A percentile compares a stretch with the other conserved stretches of the same genome.
phyloP scores from a whole-genome alignment of 768 basidiomycete species.

The Russula lepida region DNA sequence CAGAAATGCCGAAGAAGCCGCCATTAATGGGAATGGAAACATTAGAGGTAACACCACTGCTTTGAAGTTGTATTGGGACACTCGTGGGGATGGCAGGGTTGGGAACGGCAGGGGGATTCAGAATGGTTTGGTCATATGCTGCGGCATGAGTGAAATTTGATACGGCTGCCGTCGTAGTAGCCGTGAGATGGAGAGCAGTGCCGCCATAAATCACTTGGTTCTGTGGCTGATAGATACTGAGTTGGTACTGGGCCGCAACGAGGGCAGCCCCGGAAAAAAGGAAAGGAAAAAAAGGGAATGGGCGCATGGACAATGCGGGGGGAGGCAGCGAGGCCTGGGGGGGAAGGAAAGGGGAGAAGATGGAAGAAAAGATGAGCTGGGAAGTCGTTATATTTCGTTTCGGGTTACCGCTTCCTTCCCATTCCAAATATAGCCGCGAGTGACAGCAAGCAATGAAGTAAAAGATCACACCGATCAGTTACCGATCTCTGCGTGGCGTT shows the following conservation, averaged over 20 bases:
- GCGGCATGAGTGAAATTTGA: slow-evolving; percentile 40
- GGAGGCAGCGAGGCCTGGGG: not conserved
- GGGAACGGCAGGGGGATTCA: slow-evolving; percentile 46
- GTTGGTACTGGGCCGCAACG: not conserved
- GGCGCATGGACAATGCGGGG: not conserved
- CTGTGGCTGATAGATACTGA: slow-evolving; percentile 16
- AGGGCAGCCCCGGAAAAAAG: not conserved
- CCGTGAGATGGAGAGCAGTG: not conserved
- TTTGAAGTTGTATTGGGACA: slow-evolving; percentile 38
- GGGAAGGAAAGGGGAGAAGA: not conserved
- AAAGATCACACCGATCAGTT: too few species aligned
- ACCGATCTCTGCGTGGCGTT: too few species aligned
- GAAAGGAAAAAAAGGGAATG: not conserved
- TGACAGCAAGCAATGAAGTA: not conserved
- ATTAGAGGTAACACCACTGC: slow-evolving; percentile 21
- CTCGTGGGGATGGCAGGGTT: slow-evolving; percentile 34
- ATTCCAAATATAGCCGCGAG: not conserved
- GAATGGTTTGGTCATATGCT: slow-evolving; percentile 44
- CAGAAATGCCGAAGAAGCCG: slow-evolving; percentile 63
- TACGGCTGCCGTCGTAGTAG: slow-evolving; percentile 27
- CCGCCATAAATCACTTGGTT: slow-evolving; percentile 20
- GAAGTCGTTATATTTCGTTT: not conserved
- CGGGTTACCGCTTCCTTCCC: not conserved
- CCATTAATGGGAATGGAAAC: slow-evolving; percentile 40
- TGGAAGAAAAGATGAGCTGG: not conserved